Evolutionary conservation across 345 rosid genomes (phyloP), one percentile per base, ranked within the genome.

Genomic region (Citrus medica): DNA sequence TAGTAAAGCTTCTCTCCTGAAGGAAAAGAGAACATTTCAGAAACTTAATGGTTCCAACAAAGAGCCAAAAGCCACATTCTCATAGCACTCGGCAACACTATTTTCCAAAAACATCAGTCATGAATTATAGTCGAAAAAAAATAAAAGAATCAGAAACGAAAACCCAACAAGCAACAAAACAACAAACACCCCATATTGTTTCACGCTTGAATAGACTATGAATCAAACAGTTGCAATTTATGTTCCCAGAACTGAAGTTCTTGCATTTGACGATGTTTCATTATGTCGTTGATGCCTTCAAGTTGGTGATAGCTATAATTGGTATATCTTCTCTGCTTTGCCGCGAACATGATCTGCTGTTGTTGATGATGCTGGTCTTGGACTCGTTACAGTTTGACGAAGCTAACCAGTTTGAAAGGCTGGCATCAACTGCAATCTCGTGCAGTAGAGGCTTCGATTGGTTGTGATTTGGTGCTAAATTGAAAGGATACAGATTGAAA

Each of bases 351-450:
- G 87, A 81, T 40, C 82, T 77, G 60, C 53, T 12, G 32, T 73
- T 73, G 79, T 28, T 17, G 38, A 62, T 71, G 32, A 76, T 42
- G 60, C 65, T 60, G 16, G 76, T 17, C 82, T 42, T 67, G 46
- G 71, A 69, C 38, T 72, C 73, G 19, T 73, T 63, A 69, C 71
- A 16, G 2, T 67, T 72, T 33, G 87, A 66, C 24, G 83, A 81
- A 53, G 73, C 82, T 76, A 94, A 59, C 98, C 98, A 92, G 69
- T 84, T 91, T 2, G 98, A 89, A 72, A 95, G 93, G 85, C 98
- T 95, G 42, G 88, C 82, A 74, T 95, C 88, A 67, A 93, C 98
- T 53, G 89, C 73, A 48, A 90, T 48, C 69, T 86, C 91, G 69
- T 83, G 87, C 30, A 83, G 80, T 22, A 82, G 74, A 3, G 89